Conservation (phyloP, 371 early-diverging fungal species). For the Quaeritorhiza haematococci region DNA sequence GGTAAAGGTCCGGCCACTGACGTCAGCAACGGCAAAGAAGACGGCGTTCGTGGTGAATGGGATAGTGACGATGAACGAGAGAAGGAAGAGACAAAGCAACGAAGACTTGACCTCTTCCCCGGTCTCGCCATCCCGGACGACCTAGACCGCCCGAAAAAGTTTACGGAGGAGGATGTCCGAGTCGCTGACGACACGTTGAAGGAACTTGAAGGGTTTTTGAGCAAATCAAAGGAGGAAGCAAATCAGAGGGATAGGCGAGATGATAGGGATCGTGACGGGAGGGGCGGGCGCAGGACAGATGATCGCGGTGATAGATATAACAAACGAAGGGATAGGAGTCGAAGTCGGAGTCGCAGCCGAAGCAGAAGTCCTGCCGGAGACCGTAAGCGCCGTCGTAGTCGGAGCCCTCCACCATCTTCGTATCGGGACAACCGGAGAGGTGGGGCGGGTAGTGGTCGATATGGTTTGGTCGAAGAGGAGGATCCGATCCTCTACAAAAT, state of each 20-base stretch:
- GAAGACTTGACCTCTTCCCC: constrained; percentile 59
- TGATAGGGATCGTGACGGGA: neutral
- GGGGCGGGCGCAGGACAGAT: neutral
- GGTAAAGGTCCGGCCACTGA: neutral
- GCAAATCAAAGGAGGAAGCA: constrained; percentile 13
- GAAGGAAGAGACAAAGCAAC: constrained; percentile 7
- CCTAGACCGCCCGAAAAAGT: constrained; percentile 14
- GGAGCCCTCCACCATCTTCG: neutral
- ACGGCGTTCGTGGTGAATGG: constrained; percentile 9
- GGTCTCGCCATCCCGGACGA: constrained; percentile 68
- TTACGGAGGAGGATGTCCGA: constrained; percentile 19
- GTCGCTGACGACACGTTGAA: constrained; percentile 25
- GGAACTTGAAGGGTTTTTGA: constrained; percentile 23
- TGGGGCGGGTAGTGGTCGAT: no score
- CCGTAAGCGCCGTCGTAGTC: constrained; percentile 9
- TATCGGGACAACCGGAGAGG: neutral
- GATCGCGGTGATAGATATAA: neutral
- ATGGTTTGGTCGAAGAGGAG: constrained; percentile 24
- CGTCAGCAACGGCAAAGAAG: neutral
- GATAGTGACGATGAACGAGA: constrained; percentile 19
- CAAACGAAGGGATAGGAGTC: constrained; percentile 23
- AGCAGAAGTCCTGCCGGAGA: constrained; percentile 22
- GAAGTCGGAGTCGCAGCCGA: constrained; percentile 32
- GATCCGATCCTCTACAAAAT: constrained; percentile 85
- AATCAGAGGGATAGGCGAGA: constrained; percentile 7